Base-by-base conservation (phyloP, 768 basidiomycete genomes). In the Tephrocybe sp. region DNA sequence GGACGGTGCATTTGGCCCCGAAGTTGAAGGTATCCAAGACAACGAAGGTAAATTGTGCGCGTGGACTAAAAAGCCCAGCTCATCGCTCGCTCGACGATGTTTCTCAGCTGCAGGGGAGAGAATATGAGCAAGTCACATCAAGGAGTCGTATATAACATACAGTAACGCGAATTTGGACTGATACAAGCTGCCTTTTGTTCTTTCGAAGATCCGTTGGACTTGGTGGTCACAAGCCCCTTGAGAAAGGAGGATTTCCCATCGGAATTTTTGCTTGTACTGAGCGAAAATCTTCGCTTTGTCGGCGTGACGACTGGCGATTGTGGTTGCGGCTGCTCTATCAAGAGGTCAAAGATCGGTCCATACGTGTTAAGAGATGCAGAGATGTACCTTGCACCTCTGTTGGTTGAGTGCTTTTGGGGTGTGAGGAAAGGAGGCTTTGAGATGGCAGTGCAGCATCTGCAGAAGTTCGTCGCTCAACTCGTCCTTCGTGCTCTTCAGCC, bases 231-330 rank as follows among this genome's bases (percentile, higher is more conserved):
- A 16, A 55, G 41, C 29, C 48, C 50, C 34, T 52, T 50, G 41
- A 55, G 42, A 39, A 52, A 52, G 13, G 50, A 47, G 12, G 47
- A 24, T 37, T 55, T 55, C 19, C 43, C 22, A 9, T 52, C 44
- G 34, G 48, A 4, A 31, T 47, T 48, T 9, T 18, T 10, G 4
- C 40, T 24, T 4, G 27, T 47, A 22, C 47, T 43, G 22, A 52
- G 37, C 27, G 55, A 49, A 24, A 49, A 34, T n/a, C 36, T 45
- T 49, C 55, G 55, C n/a, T 27, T 45, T 15, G 33, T 31, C 3
- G 31, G 40, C 18, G 29, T 42, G 11, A 37, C 19, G n/a, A 30
- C 27, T 22, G 49, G 34, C 27, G 40, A 42, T 30, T 38, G 16
- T 19, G 18, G 49, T 54, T 23, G n/a, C 33, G 37, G 21, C n/a